A percentile compares a stretch with the other conserved stretches of the same genome.
These are phyloP conservation scores for Rhodotorula paludigena DNA, from an alignment of 768 basidiomycete species.

Conservation along the genomic window DNA sequence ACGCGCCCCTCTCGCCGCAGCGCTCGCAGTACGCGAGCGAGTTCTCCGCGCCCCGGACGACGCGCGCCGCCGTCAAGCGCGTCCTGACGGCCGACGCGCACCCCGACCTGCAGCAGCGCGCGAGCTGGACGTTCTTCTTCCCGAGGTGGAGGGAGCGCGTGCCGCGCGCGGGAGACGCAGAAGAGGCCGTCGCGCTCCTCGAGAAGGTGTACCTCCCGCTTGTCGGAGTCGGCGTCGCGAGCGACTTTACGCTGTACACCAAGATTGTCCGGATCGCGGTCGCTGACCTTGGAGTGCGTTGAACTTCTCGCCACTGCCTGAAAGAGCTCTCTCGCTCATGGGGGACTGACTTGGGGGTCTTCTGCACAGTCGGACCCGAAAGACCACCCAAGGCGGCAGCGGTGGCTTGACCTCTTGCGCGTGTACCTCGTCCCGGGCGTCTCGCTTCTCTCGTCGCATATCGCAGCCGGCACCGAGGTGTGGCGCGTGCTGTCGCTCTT, in stretches of 20 bases:
- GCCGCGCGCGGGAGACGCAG: conserved; percentile 17
- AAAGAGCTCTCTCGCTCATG: too few relatives aligned
- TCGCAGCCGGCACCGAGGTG: conserved; percentile 81
- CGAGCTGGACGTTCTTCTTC: conserved; percentile 40
- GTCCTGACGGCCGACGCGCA: conserved; percentile 16
- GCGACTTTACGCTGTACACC: conserved; percentile 21
- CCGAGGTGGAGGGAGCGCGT: conserved; percentile 35
- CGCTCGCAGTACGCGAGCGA: conserved; percentile 9
- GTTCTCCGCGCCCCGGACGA: conserved; percentile 17
- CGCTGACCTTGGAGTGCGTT: conserved; percentile 20
- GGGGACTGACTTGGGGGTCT: background rate
- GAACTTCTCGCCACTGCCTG: too few relatives aligned
- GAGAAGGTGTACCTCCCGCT: conserved; percentile 28
- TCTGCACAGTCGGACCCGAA: conserved; percentile 8
- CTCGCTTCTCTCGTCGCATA: conserved; percentile 75
- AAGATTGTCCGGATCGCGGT: conserved; percentile 19
- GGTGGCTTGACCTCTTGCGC: conserved; percentile 75
- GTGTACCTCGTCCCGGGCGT: conserved; percentile 78
- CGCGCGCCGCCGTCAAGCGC: background rate
- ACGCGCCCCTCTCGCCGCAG: conserved; percentile 46
- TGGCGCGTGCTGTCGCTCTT: conserved; percentile 83
- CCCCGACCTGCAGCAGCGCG: conserved; percentile 4
- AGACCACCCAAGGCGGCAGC: conserved; percentile 3
- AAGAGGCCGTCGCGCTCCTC: conserved; percentile 18
- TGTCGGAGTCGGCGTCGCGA: conserved; percentile 4